Conservation (phyloP, 306 rosid species). For the Sindora glabra region DNA sequence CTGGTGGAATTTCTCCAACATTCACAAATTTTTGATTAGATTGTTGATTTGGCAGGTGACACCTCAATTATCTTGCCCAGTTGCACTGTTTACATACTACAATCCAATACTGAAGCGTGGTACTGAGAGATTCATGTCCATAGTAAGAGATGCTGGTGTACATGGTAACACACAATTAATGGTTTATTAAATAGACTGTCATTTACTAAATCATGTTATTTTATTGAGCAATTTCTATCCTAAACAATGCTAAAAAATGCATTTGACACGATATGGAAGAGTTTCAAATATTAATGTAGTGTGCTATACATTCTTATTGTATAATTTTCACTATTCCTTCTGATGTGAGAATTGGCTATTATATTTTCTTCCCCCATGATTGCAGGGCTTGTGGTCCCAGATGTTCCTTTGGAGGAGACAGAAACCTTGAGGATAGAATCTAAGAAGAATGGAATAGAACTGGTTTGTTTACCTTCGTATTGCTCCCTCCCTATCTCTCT, state of each 20-base stretch:
- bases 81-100: slow-evolving; percentile 81
- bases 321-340: background rate
- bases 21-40: background rate
- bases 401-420: slow-evolving; percentile 89
- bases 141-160: slow-evolving; percentile 54
- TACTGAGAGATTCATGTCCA: slow-evolving; percentile 60
- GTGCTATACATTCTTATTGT: background rate
- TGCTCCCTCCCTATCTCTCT: background rate
- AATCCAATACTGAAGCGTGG: slow-evolving; percentile 93
- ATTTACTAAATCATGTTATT: background rate
- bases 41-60: slow-evolving; percentile 52
- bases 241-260: background rate
- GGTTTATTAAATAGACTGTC: slow-evolving; percentile 7
- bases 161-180: slow-evolving; percentile 45
- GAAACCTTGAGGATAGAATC: slow-evolving; percentile 64
- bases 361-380: background rate
- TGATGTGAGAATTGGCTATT: background rate
- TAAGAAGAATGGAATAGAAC: slow-evolving; percentile 58
- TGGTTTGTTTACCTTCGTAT: slow-evolving; percentile 45
- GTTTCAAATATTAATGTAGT: slow-evolving; percentile 1
- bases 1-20: background rate
- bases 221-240: background rate
- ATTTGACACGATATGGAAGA: background rate
- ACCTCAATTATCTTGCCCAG: slow-evolving; percentile 77
- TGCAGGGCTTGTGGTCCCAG: slow-evolving; percentile 92